Conservation (phyloP, 345 rosid genomes). For the Toxicodendron radicans region DNA sequence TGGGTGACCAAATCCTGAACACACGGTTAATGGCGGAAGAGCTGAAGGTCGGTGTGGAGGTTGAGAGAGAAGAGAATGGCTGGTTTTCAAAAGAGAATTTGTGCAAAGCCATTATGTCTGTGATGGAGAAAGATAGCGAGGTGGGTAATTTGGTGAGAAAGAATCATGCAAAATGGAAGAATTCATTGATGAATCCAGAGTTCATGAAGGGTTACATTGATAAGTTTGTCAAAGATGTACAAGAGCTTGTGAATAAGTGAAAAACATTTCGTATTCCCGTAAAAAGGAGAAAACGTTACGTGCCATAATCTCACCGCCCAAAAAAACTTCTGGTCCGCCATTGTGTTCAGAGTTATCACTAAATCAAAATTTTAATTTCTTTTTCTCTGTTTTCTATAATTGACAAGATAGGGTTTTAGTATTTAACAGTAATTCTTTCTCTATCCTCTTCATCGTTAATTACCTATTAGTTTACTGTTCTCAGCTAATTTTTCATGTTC, state of each 20-base stretch:
- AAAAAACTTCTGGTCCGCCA: too few relatives aligned
- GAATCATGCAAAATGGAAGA: constrained; percentile 49
- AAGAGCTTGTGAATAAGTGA: constrained; percentile 13
- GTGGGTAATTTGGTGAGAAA: constrained; percentile 36
- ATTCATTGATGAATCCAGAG: constrained; percentile 23
- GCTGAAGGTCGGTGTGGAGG: constrained; percentile 58
- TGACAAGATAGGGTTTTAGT: too few relatives aligned
- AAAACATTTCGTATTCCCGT: too few relatives aligned
- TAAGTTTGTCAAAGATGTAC: constrained; percentile 41
- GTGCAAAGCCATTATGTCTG: constrained; percentile 43
- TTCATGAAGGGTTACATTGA: constrained; percentile 42
- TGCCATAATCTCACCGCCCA: too few relatives aligned
- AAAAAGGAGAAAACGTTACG: too few relatives aligned
- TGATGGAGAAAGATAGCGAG: constrained; percentile 50
- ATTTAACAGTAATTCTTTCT: too few relatives aligned
- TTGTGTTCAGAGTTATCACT: too few relatives aligned
- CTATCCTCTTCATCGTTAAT: too few relatives aligned
- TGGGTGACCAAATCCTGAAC: constrained; percentile 66
- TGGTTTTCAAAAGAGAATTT: constrained; percentile 54
- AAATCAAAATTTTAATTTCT: too few relatives aligned
- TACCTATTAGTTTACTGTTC: too few relatives aligned
- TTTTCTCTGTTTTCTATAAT: too few relatives aligned
- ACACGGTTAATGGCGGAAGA: constrained; percentile 53
- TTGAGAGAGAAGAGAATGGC: constrained; percentile 50
- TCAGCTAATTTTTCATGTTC: too few relatives aligned